Evolutionary conservation across 495 filamentous ascomycete species (phyloP), one percentile per base, ranked within the genome.

Genomic region (Podospora conica): DNA sequence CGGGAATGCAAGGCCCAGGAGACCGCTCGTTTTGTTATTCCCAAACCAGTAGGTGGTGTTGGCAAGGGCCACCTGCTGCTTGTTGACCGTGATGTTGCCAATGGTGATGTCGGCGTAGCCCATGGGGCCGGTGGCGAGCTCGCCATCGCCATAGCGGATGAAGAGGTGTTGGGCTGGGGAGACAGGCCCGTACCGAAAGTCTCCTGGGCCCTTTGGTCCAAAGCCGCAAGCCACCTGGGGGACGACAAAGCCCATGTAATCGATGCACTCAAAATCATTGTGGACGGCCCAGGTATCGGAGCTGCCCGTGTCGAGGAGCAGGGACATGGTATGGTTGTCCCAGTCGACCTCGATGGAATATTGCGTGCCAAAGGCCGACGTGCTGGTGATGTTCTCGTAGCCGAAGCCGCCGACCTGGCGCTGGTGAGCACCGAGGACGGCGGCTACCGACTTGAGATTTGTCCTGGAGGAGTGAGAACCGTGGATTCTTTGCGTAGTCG

Each of bases 241-340:
- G 24, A 75, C 55, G 12, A 29, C 53, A 18, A 69, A 27, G 58
- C 75, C 73, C 0, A 58, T 22, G 27, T 69, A 68, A 61, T 76
- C 72, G 10, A 73, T 21, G 60, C 77, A 79, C 23, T 58, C 29
- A 60, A 77, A 78, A 54, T 65, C 58, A 0, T 27, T 56, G 8
- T 61, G 65, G 12, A 74, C 72, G 2, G 71, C 75, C 77, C 86
- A 90, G 9, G 86, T 87, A 69, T 91, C 88, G 55, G 81, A 82
- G 75, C 84, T 87, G 20, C 87, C 87, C 3, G 86, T 90, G 71
- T 90, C 88, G 60, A 91, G 74, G 0, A 88, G 73, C 15, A 88
- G 53, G 23, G 61, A 55, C 62, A 76, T 61, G 0, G 65, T 67
- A 9, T 63, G 61, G 9, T 69, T 70, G 53, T 74, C 69, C 71